These are phyloP conservation scores for Russula brevipes DNA, from an alignment of 768 basidiomycete genomes.

Conservation along the genomic window DNA sequence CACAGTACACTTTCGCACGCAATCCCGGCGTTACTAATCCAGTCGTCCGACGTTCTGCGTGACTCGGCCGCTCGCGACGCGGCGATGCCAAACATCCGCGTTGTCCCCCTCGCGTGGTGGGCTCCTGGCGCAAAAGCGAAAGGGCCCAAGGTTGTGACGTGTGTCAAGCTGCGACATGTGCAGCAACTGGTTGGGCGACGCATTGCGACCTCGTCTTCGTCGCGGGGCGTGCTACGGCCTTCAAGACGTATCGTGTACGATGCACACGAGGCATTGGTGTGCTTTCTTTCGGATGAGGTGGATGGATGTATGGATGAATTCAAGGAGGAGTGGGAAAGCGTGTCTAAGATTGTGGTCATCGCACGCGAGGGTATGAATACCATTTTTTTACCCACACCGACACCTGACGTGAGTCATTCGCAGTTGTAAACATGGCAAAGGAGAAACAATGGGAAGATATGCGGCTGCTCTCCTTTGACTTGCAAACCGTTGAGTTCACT, in stretches of 20 bases:
- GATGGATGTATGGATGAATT: slow-evolving; percentile 88
- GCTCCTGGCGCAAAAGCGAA: slow-evolving; percentile 32
- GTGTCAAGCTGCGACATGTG: slow-evolving; percentile 86
- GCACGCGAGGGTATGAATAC: slow-evolving; percentile 71
- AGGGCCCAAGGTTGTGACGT: slow-evolving; percentile 65
- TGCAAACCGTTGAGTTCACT: slow-evolving; percentile 87
- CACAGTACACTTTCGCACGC: slow-evolving; percentile 72
- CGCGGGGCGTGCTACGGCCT: slow-evolving; percentile 62
- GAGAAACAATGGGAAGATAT: slow-evolving; percentile 68
- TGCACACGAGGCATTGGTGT: slow-evolving; percentile 80
- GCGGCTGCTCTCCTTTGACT: slow-evolving; percentile 80
- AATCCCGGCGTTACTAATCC: slow-evolving; percentile 79
- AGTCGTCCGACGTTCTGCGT: slow-evolving; percentile 73
- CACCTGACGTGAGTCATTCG: neutral
- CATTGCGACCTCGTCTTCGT: slow-evolving; percentile 43
- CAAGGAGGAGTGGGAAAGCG: slow-evolving; percentile 86
- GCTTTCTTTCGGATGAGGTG: slow-evolving; percentile 81
- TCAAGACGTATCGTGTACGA: slow-evolving; percentile 89
- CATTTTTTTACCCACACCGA: neutral
- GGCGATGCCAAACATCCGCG: slow-evolving; percentile 87
- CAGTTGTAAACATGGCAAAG: slow-evolving; percentile 81
- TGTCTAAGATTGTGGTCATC: slow-evolving; percentile 91
- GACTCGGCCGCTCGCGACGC: slow-evolving; percentile 86
- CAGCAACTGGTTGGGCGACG: slow-evolving; percentile 77
- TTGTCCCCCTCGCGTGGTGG: slow-evolving; percentile 92